Evolutionary conservation across 2,329 filamentous ascomycete genomes (phyloP), one percentile per base, ranked within the genome.

Genomic region (Dothiorella sarmentorum): DNA sequence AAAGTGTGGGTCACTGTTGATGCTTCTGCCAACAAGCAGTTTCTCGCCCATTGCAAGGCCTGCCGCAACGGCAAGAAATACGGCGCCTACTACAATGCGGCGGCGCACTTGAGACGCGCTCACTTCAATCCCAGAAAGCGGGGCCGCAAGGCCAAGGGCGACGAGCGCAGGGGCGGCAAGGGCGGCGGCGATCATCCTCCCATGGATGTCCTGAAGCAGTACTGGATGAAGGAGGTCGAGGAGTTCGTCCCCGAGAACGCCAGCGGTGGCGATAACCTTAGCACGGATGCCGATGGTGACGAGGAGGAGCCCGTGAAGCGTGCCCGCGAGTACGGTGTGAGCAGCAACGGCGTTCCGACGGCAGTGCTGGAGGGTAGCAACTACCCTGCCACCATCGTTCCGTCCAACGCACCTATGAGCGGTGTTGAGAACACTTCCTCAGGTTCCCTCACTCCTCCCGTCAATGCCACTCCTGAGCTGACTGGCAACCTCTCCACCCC

Each of bases 51-150:
- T 64, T 97, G 92, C 82, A 96, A 96, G 73, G 84, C 89, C 47
- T 97, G 93, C 72, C 82, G 81, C 49, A 81, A 82, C 43, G 76
- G 82, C 58, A 97, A 96, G 78, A 82, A 84, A 60, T 97, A 97
- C 66, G 89, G 89, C 3, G 90, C 89, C 15, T 94, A 97, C 75
- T 97, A 97, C 76, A 97, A 97, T 67, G 93, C 92, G 0, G 91
- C 91, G 0, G 93, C 91, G 0, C 93, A 97, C 70, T 81, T 97
- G 7, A 84, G 92, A 40, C 86, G 93, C 51, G 88, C 88, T 0
- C 93, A 97, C 71, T 97, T 97, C 79, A 89, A 88, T 68, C 87
- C 83, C 1, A 80, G 82, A 64, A 82, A 83, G 69, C 77, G 82
- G 20, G 83, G 82, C 7, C 75, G 82, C 49, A 76, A 76, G 65